phyloP scores from a whole-genome alignment of 2,329 filamentous ascomycete genomes.

The Ophiocordyceps camponoti-leonardi region DNA sequence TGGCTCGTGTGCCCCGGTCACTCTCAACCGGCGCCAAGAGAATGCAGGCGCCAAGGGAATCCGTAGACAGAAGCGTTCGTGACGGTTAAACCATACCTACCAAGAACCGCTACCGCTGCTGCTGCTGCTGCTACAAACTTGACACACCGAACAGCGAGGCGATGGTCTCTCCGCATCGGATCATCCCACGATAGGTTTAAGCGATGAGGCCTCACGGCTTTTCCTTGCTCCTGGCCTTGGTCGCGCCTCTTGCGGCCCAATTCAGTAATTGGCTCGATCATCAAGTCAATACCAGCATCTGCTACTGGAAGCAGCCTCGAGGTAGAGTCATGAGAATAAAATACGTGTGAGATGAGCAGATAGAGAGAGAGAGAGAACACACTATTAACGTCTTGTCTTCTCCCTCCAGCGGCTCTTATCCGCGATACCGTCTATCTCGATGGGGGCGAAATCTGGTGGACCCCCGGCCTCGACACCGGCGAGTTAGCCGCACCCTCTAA shows the following conservation, averaged over 20 bases:
- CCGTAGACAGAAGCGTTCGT: too few relatives aligned
- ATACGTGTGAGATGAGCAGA: not conserved
- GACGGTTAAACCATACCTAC: too few relatives aligned
- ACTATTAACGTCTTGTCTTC: not conserved
- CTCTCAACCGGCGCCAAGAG: too few relatives aligned
- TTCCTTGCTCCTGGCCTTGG: conserved; percentile 5
- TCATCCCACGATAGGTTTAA: not conserved
- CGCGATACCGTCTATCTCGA: conserved; percentile 49
- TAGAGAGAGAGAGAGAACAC: too few relatives aligned
- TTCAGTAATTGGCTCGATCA: conserved; percentile 26
- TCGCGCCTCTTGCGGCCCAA: conserved; percentile 18
- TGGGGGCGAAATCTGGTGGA: conserved; percentile 40
- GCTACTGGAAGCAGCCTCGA: conserved; percentile 33
- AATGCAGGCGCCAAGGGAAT: too few relatives aligned
- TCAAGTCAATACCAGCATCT: conserved; percentile 42
- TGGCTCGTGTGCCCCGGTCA: too few relatives aligned
- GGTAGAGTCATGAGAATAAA: too few relatives aligned
- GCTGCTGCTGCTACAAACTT: not conserved
- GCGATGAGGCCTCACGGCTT: conserved; percentile 6
- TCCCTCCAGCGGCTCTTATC: conserved; percentile 31
- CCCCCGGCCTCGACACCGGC: conserved; percentile 29
- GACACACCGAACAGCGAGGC: not conserved
- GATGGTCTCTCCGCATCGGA: not conserved
- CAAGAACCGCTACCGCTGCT: too few relatives aligned
- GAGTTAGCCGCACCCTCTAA: conserved; percentile 7